A percentile compares a stretch with the other conserved stretches of the same genome.
Conservation (phyloP, 768 basidiomycete genomes). For the Naematelia aurantialba region DNA sequence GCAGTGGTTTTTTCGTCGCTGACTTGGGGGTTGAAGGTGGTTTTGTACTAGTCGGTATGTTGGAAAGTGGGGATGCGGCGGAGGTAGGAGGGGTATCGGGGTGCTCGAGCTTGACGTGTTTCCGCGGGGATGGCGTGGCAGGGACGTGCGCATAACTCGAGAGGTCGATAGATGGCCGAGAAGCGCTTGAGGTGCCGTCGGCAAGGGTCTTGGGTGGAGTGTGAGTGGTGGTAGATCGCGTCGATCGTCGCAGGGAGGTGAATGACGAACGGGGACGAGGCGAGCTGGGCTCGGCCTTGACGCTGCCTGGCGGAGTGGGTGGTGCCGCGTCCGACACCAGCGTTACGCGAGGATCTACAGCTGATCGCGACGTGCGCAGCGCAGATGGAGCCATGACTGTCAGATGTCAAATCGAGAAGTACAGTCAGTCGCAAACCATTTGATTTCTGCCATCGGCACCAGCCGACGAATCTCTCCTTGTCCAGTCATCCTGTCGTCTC, state of each 20-base stretch:
- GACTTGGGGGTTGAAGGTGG: slow-evolving; percentile 23
- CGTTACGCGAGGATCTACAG: slow-evolving; percentile 5
- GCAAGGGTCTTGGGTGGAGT: background rate
- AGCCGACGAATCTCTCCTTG: too few relatives aligned
- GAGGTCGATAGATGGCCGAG: background rate
- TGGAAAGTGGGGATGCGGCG: background rate
- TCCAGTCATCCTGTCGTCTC: too few relatives aligned
- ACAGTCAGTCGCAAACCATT: too few relatives aligned
- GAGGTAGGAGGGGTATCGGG: background rate
- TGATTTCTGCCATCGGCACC: too few relatives aligned
- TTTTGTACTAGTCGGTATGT: slow-evolving; percentile 3
- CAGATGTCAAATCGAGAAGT: background rate
- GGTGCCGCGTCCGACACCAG: slow-evolving; percentile 7
- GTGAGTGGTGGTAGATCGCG: slow-evolving; percentile 8
- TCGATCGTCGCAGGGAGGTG: slow-evolving; percentile 19
- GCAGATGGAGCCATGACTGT: slow-evolving; percentile 6
- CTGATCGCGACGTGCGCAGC: slow-evolving; percentile 7
- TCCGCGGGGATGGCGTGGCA: slow-evolving; percentile 20
- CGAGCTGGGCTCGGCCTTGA: slow-evolving; percentile 5
- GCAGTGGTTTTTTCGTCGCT: slow-evolving; percentile 33
- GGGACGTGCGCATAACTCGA: slow-evolving; percentile 9
- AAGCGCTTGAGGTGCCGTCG: background rate
- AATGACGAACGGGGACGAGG: slow-evolving; percentile 7
- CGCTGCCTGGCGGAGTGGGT: background rate
- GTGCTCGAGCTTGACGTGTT: slow-evolving; percentile 14